Percentiles rank a stretch among this genome's conserved stretches.
phyloP scores from a whole-genome alignment of 208 protist species.

The Acanthamoeba royreba region DNA sequence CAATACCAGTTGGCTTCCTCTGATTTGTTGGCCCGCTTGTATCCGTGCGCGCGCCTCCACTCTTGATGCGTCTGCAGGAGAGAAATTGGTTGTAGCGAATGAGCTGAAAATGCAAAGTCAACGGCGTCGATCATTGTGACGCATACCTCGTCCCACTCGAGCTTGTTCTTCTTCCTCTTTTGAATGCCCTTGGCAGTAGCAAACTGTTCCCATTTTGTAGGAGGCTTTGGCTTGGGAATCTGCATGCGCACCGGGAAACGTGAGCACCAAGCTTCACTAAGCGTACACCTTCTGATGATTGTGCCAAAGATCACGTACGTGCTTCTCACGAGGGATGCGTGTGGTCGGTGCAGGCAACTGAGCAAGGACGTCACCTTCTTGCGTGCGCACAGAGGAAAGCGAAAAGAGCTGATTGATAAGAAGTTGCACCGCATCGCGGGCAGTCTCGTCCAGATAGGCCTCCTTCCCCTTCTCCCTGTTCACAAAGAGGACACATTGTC shows the following conservation, averaged over 20 bases:
- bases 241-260: neutral
- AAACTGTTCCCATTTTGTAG: constrained; percentile 28
- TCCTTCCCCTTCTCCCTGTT: neutral
- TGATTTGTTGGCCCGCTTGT: constrained; percentile 22
- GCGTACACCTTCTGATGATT: neutral
- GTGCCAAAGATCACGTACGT: neutral
- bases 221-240: constrained; percentile 39
- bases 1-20: constrained; percentile 12
- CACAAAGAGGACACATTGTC: neutral
- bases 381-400: neutral
- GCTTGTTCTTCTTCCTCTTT: constrained; percentile 47
- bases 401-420: neutral
- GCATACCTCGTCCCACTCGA: constrained; percentile 46
- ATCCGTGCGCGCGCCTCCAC: constrained; percentile 35
- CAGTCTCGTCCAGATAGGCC: constrained; percentile 6
- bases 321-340: constrained; percentile 34
- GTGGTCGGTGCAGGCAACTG: constrained; percentile 30
- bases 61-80: constrained; percentile 14
- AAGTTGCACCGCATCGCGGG: constrained; percentile 30
- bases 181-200: constrained; percentile 36
- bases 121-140: neutral
- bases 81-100: neutral
- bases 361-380: constrained; percentile 36
- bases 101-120: neutral
- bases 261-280: neutral